phyloP scores from a whole-genome alignment of 768 basidiomycete species.

The Panaeolus papilionaceus region DNA sequence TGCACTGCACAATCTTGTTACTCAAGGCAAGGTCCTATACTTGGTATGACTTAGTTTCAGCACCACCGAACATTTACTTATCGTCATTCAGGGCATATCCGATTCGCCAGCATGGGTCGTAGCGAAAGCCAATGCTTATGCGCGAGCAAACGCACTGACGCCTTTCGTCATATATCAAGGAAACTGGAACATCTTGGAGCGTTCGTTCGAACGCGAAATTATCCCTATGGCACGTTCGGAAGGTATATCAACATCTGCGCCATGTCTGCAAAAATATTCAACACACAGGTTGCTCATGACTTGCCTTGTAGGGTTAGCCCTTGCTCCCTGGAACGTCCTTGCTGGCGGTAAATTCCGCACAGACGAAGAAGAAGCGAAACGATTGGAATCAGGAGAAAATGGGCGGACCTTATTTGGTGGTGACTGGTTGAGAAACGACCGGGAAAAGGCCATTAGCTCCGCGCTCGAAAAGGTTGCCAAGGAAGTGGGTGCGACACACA shows the following conservation, averaged over 20 bases:
- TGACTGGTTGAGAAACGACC: conserved; percentile 54
- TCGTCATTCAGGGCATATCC: not conserved
- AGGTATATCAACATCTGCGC: conserved; percentile 33
- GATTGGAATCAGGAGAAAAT: conserved; percentile 39
- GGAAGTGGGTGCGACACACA: conserved; percentile 52
- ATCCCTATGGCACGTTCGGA: conserved; percentile 49
- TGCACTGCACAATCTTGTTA: conserved; percentile 54
- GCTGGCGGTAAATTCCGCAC: conserved; percentile 57
- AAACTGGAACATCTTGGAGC: conserved; percentile 43
- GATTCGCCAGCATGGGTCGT: conserved; percentile 52
- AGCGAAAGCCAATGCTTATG: conserved; percentile 49
- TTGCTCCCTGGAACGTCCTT: conserved; percentile 41
- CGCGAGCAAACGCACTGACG: conserved; percentile 48
- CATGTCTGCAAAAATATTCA: no score
- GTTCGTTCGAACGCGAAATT: conserved; percentile 58
- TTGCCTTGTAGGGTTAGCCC: conserved; percentile 34
- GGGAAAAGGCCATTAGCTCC: conserved; percentile 46
- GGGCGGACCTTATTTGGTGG: conserved; percentile 39
- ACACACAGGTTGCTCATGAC: not conserved
- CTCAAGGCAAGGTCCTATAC: conserved; percentile 55
- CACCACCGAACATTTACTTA: not conserved
- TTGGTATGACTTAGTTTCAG: conserved; percentile 28
- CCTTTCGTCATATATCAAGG: conserved; percentile 62
- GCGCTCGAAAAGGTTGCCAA: conserved; percentile 57
- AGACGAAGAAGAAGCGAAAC: conserved; percentile 46